Base-by-base conservation (phyloP, 2,329 filamentous ascomycete genomes). In the Neofusicoccum sp. region DNA sequence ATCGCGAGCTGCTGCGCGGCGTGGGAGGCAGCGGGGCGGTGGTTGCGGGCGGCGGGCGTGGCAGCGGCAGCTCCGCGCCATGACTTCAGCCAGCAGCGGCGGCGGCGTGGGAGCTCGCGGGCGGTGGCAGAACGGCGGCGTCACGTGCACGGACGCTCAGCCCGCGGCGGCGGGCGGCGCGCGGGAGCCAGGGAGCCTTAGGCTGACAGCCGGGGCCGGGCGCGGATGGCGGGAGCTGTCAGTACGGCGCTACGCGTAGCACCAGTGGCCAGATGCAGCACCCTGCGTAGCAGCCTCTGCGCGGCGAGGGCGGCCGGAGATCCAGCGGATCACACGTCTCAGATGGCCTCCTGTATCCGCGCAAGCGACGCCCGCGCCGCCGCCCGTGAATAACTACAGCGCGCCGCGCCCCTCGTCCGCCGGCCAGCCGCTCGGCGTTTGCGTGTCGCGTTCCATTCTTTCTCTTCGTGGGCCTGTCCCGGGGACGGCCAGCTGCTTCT, bases 1-100 rank as follows among this genome's bases (percentile, higher is more conserved):
- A 93, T 93, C 50, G n/a, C 68, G 36, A 33, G 48, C 39, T 36
- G 29, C n/a, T 11, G 22, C 6, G 54, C 47, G 34, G 37, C 28
- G n/a, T n/a, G 56, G 36, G 47, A 33, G 37, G 16, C n/a, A 28
- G 50, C 41, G 37, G 36, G 8, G 47, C 5, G 5, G 43, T 14
- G 31, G 28, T 49, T 33, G 50, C 28, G 7, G 22, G 8, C 33
- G 28, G 22, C 22, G 37, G 39, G 9, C 12, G 22, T 39, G 41
- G 43, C 43, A 8, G 61, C 28, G 43, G 34, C 33, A 44, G 54
- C 43, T 45, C 16, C 45, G 36, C 11, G 43, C 34, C 52, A 33
- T 59, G 56, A 11, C 49, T 59, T 60, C 63, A 65, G 60, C 56
- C 60, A 65, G 62, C 63, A 63, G 60, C 56, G 43, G 48, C 34